Evolutionary conservation across 2,329 filamentous ascomycete species (phyloP), one percentile per base, ranked within the genome.

Genomic region (Ophiostoma sp.): DNA sequence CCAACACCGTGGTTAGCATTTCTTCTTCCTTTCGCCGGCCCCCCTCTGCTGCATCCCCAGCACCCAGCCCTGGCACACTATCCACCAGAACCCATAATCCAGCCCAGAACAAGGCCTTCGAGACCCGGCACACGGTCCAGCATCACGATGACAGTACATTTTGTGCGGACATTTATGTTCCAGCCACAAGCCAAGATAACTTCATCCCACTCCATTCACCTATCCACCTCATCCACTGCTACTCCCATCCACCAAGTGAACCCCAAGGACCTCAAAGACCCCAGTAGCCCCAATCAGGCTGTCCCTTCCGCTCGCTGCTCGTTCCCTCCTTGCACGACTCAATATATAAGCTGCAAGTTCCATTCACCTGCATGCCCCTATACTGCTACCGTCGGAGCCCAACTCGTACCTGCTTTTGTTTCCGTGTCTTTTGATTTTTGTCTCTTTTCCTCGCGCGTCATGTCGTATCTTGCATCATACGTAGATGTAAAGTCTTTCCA

Each of bases 341-440:
- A 40, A 62, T 62, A n/a, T 55, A 27, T 55, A 27, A 55, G 49
- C 49, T 55, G 49, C 49, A 55, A 55, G 49, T 55, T 55, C 49
- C 49, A 55, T 55, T n/a, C 55, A 62, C 55, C 55, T 62, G 55
- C 55, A 62, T 62, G 55, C 55, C 55, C 55, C 55, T 62, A 38
- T 40, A 38, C 27, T 16, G 36, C 4, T 55, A 18, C 49, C 49
- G n/a, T 55, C 55, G 27, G 55, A 40, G 27, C 55, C 27, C 55
- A 38, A 14, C 49, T 40, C 12, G 49, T 27, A 55, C 49, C 49
- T 55, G 49, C 27, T 55, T 18, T 55, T 18, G 49, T 11, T 27
- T 27, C 49, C 12, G 49, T 55, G 8, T 18, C 7, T 36, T n/a
- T 14, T 9, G n/a, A 18, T 55, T 55, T 12, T 12, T 45, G 42